Base-by-base conservation (phyloP, 768 basidiomycete species). In the Daedalea quercina region DNA sequence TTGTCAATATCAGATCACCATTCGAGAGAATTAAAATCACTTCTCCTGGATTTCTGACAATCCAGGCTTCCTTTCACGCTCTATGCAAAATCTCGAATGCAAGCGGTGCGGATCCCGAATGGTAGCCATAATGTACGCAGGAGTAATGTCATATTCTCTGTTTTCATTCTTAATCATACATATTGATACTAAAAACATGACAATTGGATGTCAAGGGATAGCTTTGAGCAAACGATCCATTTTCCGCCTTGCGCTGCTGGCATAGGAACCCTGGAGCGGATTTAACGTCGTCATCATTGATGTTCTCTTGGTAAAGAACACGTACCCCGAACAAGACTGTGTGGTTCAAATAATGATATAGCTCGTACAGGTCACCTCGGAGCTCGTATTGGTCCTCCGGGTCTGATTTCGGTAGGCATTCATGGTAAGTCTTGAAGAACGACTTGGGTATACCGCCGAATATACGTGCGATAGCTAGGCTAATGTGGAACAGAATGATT, bases 271-370 rank as follows among this genome's bases (percentile, higher is more conserved):
- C 74, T 74, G 55, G 44, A 8, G 28, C 43, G 2, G 17, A 53
- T 2, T 43, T 28, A 55, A 33, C 57, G 44, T n/a, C 23, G 50
- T 40, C 26, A 47, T 15, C 52, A 33, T 8, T n/a, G 31, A 35
- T 17, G 37, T 15, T 15, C 25, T 22, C 1, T 9, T 42, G 20
- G 28, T 19, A 7, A 35, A 15, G 23, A 47, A 28, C 11, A 71
- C 84, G 70, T 62, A 89, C 88, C 54, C 86, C 86, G 61, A 90
- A 90, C 3, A 91, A 64, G 3, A 87, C 69, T 0, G 88, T 87
- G 60, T 91, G 89, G 59, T 91, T 91, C 57, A 90, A 69, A 61
- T 89, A 88, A 66, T 91, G 89, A 57, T 86, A 91, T 24, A 90
- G 67, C 65, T 88, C 80, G 58, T 91, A 90, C n/a, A 90, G 66